phyloP scores from a whole-genome alignment of 2,329 filamentous ascomycete genomes.

The Helminthosporium solani region DNA sequence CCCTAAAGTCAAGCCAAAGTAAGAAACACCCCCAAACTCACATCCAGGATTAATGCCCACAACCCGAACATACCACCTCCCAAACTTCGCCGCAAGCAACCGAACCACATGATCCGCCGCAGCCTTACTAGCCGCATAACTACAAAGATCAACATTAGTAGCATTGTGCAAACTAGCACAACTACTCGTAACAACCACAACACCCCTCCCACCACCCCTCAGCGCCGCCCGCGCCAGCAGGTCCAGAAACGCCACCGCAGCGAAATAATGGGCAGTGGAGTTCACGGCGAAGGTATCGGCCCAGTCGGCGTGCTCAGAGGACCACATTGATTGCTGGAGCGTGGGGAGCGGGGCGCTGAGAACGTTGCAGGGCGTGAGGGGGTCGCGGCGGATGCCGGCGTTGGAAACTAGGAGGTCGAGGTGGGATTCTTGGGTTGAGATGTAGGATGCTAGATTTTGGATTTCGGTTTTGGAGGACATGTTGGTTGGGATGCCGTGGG shows the following conservation, averaged over 20 bases:
- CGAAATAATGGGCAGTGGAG: slow-evolving; percentile 53
- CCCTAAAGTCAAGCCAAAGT: background rate
- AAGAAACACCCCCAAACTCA: slow-evolving; percentile 44
- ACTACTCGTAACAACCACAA: slow-evolving; percentile 52
- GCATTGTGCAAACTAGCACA: slow-evolving; percentile 56
- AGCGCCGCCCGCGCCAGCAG: slow-evolving; percentile 46
- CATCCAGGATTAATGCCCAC: slow-evolving; percentile 49
- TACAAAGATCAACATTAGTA: slow-evolving; percentile 56
- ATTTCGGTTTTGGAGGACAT: slow-evolving; percentile 48
- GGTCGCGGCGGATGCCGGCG: slow-evolving; percentile 52
- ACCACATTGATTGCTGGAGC: slow-evolving; percentile 52
- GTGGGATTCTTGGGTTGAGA: slow-evolving; percentile 36
- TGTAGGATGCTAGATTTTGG: slow-evolving; percentile 23
- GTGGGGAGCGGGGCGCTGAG: slow-evolving; percentile 45
- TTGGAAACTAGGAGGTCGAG: slow-evolving; percentile 54
- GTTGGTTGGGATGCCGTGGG: slow-evolving; percentile 31
- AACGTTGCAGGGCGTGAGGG: slow-evolving; percentile 47
- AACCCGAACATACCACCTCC: slow-evolving; percentile 47
- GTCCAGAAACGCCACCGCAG: slow-evolving; percentile 50
- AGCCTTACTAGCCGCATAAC: slow-evolving; percentile 54
- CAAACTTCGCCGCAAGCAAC: slow-evolving; percentile 53
- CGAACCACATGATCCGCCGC: slow-evolving; percentile 55
- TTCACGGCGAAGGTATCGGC: slow-evolving; percentile 51
- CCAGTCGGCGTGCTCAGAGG: slow-evolving; percentile 47
- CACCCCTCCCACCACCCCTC: slow-evolving; percentile 47